Percentiles rank a stretch among this genome's conserved stretches.
phyloP scores from a whole-genome alignment of 352 stramenopile genomes.

The Discostella stelligera region DNA sequence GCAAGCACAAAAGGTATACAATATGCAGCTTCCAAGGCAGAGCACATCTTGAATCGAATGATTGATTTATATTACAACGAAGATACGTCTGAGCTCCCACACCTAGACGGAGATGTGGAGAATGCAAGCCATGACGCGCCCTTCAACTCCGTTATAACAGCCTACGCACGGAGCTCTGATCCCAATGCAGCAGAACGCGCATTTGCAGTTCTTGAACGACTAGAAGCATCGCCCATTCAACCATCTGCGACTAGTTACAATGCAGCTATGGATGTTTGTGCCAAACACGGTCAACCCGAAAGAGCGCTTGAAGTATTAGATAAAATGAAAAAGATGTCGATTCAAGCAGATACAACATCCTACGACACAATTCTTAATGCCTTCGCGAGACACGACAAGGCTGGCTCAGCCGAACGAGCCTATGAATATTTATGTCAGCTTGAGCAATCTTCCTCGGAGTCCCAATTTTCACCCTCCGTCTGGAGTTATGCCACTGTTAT shows the following conservation, averaged over 20 bases:
- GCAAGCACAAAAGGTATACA: constrained; percentile 19
- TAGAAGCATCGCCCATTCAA: constrained; percentile 33
- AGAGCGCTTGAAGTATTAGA: constrained; percentile 36
- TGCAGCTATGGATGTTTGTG: constrained; percentile 42
- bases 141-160: constrained; percentile 51
- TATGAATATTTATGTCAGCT: constrained; percentile 32
- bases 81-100: constrained; percentile 15
- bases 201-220: constrained; percentile 37
- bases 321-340: constrained; percentile 30
- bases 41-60: constrained; percentile 51
- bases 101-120: constrained; percentile 39
- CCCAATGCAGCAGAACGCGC: constrained; percentile 29
- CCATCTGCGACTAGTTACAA: constrained; percentile 39
- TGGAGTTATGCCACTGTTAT: constrained; percentile 48
- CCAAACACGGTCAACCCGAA: constrained; percentile 45
- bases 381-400: constrained; percentile 26
- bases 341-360: constrained; percentile 26
- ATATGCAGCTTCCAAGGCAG: constrained; percentile 29
- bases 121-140: constrained; percentile 40
- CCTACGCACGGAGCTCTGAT: constrained; percentile 40
- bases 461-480: constrained; percentile 29
- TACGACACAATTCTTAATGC: constrained; percentile 50
- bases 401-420: constrained; percentile 30
- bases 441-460: constrained; percentile 21
- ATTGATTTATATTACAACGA: constrained; percentile 47